Evolutionary conservation across 1,284 basidiomycete species (phyloP).

Genomic region (Fomitopsis pinicola): DNA sequence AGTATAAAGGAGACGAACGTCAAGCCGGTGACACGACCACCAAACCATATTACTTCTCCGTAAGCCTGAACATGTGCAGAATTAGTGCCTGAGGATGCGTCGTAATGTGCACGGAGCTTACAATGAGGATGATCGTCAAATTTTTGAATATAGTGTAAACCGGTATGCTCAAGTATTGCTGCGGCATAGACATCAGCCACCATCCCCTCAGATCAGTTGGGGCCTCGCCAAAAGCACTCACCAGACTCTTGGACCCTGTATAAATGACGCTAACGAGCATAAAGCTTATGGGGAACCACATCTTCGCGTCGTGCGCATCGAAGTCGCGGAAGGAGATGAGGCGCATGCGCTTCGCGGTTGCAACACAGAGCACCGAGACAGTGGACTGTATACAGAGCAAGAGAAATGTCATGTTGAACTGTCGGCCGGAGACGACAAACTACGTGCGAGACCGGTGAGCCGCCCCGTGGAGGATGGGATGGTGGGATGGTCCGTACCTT

Average conservation of each 20-base stretch:
- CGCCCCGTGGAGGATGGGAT: conserved; percentile 1
- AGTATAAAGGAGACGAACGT: conserved; percentile 89
- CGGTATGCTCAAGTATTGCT: conserved; percentile 94
- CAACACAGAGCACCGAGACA: conserved; percentile 82
- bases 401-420: conserved; percentile 98
- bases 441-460: conserved; percentile 26
- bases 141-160: conserved; percentile 99
- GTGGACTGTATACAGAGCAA: conserved; percentile 89
- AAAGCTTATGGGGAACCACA: conserved; percentile 94
- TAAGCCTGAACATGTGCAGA: conserved; percentile 63
- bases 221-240: conserved; percentile 35
- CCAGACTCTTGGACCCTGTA: conserved; percentile 95
- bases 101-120: conserved; percentile 30
- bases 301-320: conserved; percentile 81
- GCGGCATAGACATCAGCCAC: conserved; percentile 3
- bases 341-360: conserved; percentile 70
- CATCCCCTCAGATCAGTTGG: background rate
- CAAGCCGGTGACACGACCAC: conserved; percentile 82
- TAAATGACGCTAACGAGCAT: conserved; percentile 95
- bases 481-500: conserved; percentile 56
- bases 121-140: conserved; percentile 96
- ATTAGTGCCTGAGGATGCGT: background rate
- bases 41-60: conserved; percentile 98
- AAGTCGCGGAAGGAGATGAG: conserved; percentile 89
- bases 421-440: conserved; percentile 91